Evolutionary conservation across 1,284 basidiomycete genomes (phyloP).

Genomic region (Golubevia pallescens): DNA sequence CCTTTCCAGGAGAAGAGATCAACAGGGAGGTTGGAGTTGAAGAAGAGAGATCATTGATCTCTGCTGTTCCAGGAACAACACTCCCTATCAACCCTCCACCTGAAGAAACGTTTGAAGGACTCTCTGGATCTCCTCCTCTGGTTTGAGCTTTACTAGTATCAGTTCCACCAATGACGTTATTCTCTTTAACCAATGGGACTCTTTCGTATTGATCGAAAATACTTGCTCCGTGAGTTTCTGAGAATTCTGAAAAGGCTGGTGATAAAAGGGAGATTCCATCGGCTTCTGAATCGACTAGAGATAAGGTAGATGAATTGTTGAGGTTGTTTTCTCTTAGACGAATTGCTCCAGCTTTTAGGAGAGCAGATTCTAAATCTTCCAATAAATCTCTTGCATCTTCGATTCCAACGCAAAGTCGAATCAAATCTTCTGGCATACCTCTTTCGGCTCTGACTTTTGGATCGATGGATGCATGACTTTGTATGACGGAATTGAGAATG

Average conservation of each 20-base stretch:
- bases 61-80: neutral
- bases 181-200: too few species aligned
- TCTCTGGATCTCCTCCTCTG: neutral
- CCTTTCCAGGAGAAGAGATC: conserved; percentile 81
- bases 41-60: neutral
- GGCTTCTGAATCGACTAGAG: too few species aligned
- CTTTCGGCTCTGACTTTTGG: conserved; percentile 88
- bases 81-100: too few species aligned
- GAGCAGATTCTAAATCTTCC: conserved; percentile 90
- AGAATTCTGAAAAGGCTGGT: neutral
- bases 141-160: too few species aligned
- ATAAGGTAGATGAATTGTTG: neutral
- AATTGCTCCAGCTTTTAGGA: conserved; percentile 90
- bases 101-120: neutral
- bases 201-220: neutral
- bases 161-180: too few species aligned
- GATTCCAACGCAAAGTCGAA: conserved; percentile 96
- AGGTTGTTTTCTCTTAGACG: neutral
- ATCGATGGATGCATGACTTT: conserved; percentile 91
- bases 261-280: neutral
- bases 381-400: conserved; percentile 92
- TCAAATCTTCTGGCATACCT: conserved; percentile 94
- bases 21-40: conserved; percentile 36
- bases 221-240: neutral
- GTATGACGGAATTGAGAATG: too few species aligned